Base-by-base conservation (phyloP, 768 basidiomycete species). In the Postia placenta region DNA sequence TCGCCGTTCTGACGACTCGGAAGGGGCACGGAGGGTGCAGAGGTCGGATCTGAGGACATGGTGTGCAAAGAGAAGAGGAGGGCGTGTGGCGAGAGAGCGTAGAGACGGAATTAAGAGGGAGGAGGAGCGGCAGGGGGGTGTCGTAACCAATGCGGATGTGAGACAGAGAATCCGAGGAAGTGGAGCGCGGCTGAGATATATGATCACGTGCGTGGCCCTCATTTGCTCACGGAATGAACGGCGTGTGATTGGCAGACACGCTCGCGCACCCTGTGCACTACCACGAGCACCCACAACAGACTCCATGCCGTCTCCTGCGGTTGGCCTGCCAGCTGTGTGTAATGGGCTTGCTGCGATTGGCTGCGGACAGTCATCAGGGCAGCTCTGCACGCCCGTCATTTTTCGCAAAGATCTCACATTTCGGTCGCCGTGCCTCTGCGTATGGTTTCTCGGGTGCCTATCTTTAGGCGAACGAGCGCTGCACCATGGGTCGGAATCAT, bases 11-110 rank as follows among this genome's bases (percentile, higher is more conserved):
- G 51, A 40, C 57, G 57, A 28, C 45, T 41, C 2, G 57, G 57
- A 12, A 58, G 50, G 19, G 52, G 54, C 9, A 58, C 57, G 27
- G 57, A 53, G 7, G 54, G 57, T 17, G 57, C 57, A n/a, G 49
- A 11, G 0, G 49, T 25, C 4, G 28, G 4, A n/a, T 4, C 23
- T 23, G 35, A 47, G 24, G 57, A 47, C 54, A 55, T 58, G 43
- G 46, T 23, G n/a, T n/a, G n/a, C n/a, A n/a, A n/a, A n/a, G n/a
- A n/a, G n/a, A n/a, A n/a, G n/a, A n/a, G n/a, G n/a, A n/a, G n/a
- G n/a, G n/a, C n/a, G n/a, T n/a, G n/a, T n/a, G n/a, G n/a, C n/a
- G n/a, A n/a, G n/a, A 17, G 46, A 14, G 42, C 42, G 40, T 42
- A 39, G 25, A 26, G 1, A 36, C n/a, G 35, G 37, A 25, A 30